Evolutionary conservation across 805 yeast species (phyloP).

Genomic region (Zygosaccharomyces bisporus): DNA sequence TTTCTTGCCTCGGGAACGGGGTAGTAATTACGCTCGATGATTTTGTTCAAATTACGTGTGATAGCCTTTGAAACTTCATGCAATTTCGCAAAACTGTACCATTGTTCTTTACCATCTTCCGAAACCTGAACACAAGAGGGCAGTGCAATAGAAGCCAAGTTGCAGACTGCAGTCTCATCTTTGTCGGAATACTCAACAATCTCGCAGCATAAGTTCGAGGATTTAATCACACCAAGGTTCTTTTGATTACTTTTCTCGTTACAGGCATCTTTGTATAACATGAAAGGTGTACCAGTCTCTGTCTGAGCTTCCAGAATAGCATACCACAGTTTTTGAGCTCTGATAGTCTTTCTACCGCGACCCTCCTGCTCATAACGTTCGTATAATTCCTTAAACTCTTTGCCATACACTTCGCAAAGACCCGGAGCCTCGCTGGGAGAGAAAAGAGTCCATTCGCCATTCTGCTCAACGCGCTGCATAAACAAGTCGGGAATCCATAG

Average conservation of each 20-base stretch:
- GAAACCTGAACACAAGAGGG: conserved; percentile 65
- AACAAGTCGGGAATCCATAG: conserved; percentile 92
- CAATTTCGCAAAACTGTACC: conserved; percentile 68
- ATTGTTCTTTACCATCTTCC: conserved; percentile 42
- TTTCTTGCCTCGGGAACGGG: conserved; percentile 73
- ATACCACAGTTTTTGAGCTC: conserved; percentile 87
- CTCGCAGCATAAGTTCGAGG: conserved; percentile 91
- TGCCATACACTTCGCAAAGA: conserved; percentile 74
- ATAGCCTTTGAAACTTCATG: conserved; percentile 77
- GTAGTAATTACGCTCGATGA: conserved; percentile 81
- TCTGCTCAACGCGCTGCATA: conserved; percentile 81
- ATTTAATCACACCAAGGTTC: conserved; percentile 85
- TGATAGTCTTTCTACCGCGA: conserved; percentile 55
- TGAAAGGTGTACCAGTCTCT: conserved; percentile 93
- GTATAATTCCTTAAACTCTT: conserved; percentile 69
- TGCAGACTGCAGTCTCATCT: conserved; percentile 95
- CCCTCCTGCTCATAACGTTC: conserved; percentile 65
- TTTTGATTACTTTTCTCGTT: conserved; percentile 82
- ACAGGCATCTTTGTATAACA: conserved; percentile 89
- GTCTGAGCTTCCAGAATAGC: conserved; percentile 86
- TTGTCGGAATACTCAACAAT: conserved; percentile 87
- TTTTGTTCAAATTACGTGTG: conserved; percentile 69
- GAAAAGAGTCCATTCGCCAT: conserved; percentile 80
- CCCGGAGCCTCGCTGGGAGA: conserved; percentile 89
- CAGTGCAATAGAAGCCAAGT: conserved; percentile 84